Conservation (phyloP, 495 filamentous ascomycete species). For the Aspergillus cristatus region DNA sequence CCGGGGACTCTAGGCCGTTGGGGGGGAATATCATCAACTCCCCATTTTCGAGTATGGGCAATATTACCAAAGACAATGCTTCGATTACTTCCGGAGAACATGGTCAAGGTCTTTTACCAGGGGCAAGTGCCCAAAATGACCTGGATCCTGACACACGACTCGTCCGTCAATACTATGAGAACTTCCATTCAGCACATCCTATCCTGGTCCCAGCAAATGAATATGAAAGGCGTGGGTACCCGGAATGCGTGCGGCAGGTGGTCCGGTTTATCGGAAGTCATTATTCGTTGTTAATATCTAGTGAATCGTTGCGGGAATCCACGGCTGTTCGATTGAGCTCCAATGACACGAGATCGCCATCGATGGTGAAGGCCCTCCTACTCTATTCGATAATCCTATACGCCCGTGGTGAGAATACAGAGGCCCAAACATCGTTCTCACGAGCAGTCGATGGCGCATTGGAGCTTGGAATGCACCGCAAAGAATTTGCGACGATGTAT, state of each 20-base stretch:
- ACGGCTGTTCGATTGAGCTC: slow-evolving; percentile 17
- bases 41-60: slow-evolving; percentile 8
- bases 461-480: slow-evolving; percentile 28
- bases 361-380: slow-evolving; percentile 30
- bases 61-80: neutral
- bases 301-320: slow-evolving; percentile 16
- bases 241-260: slow-evolving; percentile 23
- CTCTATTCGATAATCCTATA: slow-evolving; percentile 29
- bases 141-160: slow-evolving; percentile 23
- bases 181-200: slow-evolving; percentile 33
- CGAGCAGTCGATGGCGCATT: slow-evolving; percentile 24
- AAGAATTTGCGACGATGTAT: slow-evolving; percentile 21
- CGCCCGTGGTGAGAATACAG: slow-evolving; percentile 23
- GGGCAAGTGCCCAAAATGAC: neutral
- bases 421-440: slow-evolving; percentile 24
- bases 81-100: neutral
- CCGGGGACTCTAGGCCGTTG: slow-evolving; percentile 4
- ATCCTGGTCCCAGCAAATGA: slow-evolving; percentile 23
- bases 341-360: slow-evolving; percentile 19
- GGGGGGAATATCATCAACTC: neutral
- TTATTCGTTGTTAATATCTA: slow-evolving; percentile 18
- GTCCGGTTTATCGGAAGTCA: slow-evolving; percentile 33
- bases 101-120: neutral
- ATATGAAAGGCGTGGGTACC: slow-evolving; percentile 29
- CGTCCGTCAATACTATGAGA: slow-evolving; percentile 28